phyloP scores from a whole-genome alignment of 208 protist species.

The Wallacemonas sp. region DNA sequence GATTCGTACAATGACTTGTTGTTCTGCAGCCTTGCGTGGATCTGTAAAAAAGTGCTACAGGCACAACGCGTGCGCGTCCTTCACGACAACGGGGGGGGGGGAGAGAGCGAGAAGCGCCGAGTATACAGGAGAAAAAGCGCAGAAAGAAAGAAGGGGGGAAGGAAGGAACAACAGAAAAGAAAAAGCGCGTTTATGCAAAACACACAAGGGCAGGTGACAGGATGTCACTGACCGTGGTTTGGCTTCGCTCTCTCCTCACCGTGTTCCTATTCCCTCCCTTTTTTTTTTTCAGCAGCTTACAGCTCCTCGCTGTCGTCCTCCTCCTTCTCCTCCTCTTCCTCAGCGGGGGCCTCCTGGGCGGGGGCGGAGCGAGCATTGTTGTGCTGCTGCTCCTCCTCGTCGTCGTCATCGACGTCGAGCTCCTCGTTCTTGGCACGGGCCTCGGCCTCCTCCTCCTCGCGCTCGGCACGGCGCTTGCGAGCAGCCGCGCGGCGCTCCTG shows the following conservation, averaged over 20 bases:
- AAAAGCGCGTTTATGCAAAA: no score
- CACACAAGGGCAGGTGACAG: no score
- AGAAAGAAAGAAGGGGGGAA: no score
- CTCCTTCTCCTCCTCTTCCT: not conserved
- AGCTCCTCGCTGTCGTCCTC: slow-evolving; percentile 19
- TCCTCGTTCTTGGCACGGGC: slow-evolving; percentile 25
- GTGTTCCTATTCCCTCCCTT: not conserved
- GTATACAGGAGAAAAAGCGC: no score
- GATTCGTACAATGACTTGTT: not conserved
- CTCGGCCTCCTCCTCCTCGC: slow-evolving; percentile 41
- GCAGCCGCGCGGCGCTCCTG: slow-evolving; percentile 45
- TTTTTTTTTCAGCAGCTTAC: slow-evolving; percentile 4
- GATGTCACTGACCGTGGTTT: not conserved
- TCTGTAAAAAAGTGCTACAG: no score
- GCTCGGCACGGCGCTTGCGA: slow-evolving; percentile 39
- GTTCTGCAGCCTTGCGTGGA: no score
- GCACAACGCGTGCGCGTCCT: no score
- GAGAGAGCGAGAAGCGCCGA: no score
- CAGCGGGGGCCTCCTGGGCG: slow-evolving; percentile 1
- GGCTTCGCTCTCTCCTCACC: not conserved
- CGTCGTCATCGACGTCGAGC: slow-evolving; percentile 15
- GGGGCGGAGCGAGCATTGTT: no score
- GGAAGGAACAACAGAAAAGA: no score
- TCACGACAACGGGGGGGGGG: no score
- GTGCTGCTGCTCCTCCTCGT: slow-evolving; percentile 12